Base-by-base conservation (phyloP, 805 yeast species). In the Tetrapisispora taiwanensis region DNA sequence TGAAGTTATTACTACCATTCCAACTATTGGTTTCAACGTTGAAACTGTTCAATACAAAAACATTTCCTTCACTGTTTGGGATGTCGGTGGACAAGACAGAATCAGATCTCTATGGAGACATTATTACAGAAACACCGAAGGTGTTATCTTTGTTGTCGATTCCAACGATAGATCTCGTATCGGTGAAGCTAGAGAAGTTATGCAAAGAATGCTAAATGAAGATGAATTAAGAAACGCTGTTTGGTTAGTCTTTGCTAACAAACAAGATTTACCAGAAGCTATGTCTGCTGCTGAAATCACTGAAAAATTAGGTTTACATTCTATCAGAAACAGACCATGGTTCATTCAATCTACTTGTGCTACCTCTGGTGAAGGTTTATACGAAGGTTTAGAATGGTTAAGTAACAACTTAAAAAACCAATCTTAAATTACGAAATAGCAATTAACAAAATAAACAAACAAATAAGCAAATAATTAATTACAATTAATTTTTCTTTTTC, bases 71-170 rank as follows among this genome's bases (percentile, higher is more conserved):
- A 87, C 95, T 48, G 96, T 88, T 54, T 88, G 97, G 97, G 97
- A 90, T 79, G 96, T 90, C 59, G 97, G 97, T 84, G 97, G 97
- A 79, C 97, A 90, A 76, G 96, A 88, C 71, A 89, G 89, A 74
- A 90, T 90, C 63, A 85, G 97, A 75, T 96, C 97, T 50, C 76
- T 90, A 70, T 90, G 97, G 97, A 84, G 97, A 79, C 95, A 90
- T 73, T 90, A 90, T 70, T 90, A 81, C 84, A 96, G 90, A 74
- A 90, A 90, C 78, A 88, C 97, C 50, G 97, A 90, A 72, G 97
- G 97, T 75, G 86, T 90, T 66, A 90, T 90, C 68, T 90, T 89
- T 67, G 97, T 90, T 53, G 95, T 90, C 59, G 97, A 90, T 75
- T 85, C 95, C 51, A 88, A 89, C 74, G 97, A 90, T 73, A 86